phyloP scores from a whole-genome alignment of 2,329 filamentous ascomycete species.

The Verticillium nubilum region DNA sequence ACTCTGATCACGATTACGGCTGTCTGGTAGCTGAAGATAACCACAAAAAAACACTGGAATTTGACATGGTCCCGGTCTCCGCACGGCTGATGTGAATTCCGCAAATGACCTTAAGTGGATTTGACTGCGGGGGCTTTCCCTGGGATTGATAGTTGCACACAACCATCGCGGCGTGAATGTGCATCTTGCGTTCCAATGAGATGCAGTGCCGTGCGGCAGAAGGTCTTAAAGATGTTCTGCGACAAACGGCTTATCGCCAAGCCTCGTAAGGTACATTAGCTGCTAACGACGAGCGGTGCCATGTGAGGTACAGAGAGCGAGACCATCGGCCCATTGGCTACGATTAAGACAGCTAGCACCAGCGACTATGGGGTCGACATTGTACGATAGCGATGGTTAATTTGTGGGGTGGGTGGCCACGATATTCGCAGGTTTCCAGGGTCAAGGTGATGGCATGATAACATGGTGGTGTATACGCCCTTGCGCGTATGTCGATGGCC shows the following conservation, averaged over 20 bases:
- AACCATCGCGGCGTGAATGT: background rate
- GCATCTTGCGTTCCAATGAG: background rate
- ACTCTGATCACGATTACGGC: constrained; percentile 15
- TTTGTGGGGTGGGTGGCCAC: background rate
- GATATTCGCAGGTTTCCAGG: background rate
- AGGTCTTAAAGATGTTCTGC: background rate
- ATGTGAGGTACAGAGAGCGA: background rate
- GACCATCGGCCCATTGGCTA: background rate
- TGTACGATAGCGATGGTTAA: background rate
- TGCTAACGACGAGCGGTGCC: background rate
- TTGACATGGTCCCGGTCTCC: constrained; percentile 10
- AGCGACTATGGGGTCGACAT: background rate
- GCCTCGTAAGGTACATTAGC: background rate
- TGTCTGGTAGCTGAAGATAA: constrained; percentile 17
- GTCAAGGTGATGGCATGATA: background rate
- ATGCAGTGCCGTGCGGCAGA: background rate
- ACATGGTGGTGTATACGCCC: background rate
- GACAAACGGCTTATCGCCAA: background rate
- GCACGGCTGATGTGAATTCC: constrained; percentile 8
- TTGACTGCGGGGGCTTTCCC: background rate
- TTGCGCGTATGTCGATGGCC: background rate
- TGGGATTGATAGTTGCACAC: background rate
- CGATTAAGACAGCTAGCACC: background rate
- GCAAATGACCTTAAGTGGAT: background rate
- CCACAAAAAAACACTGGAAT: constrained; percentile 15